Evolutionary conservation across 2,329 filamentous ascomycete genomes (phyloP), one percentile per base, ranked within the genome.

Genomic region (Epichloe gansuensis): DNA sequence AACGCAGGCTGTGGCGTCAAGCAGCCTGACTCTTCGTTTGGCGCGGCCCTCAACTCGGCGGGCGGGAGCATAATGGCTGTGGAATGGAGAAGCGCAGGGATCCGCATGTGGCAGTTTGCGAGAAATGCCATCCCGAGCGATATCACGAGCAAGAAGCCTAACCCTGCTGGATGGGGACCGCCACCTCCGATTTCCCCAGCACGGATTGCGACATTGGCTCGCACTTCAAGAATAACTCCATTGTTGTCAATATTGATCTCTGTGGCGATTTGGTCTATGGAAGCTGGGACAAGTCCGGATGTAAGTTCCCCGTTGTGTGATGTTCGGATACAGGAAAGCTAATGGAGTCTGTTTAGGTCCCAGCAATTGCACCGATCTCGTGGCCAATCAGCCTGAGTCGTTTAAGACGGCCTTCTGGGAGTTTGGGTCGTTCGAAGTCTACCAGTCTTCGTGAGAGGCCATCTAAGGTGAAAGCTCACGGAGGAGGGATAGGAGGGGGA

Each of bases 401-500:
- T 86, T 81, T 63, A 71, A 67, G 44, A 73, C 78, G 60, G 83
- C 78, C 1, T 86, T 74, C 62, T 88, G 78, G 83, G 80, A 80
- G 66, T 83, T 85, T 67, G 77, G 75, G 2, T 64, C 69, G 9
- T 83, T 85, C 57, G 69, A 77, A 56, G 74, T 85, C 2, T 85
- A 82, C 61, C 65, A 70, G 48, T 45, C 65, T 28, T 37, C 21
- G 8, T 44, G 23, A 12, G 21, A 23, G 9, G 23, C 21, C 13
- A 31, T 11, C 9, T 4, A 11, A 31, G 31, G 31, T 31, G 31
- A 31, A 31, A 31, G 31, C 3, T 11, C 31, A 11, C 31, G 8
- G 31, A 31, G 9, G 9, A 31, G 31, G 28, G 31, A 11, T 31
- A 11, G 31, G 31, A 31, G 31, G 31, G 28, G 31, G 3, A 31